Conservation (phyloP, 2,329 filamentous ascomycete genomes). For the Onygenales sp. region DNA sequence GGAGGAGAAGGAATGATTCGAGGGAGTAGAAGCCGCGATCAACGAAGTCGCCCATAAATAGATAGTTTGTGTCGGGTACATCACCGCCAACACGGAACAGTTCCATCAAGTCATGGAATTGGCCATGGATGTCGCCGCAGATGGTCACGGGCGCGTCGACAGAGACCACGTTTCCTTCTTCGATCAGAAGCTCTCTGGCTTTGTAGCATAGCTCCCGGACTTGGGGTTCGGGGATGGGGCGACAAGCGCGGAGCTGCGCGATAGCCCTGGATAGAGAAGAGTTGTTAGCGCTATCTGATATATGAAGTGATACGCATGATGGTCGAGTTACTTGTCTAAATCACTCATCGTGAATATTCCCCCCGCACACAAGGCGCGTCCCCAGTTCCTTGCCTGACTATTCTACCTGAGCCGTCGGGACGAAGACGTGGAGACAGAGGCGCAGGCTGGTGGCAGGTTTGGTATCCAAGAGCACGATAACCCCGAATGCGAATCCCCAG, state of each 20-base stretch:
- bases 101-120: slow-evolving; percentile 98
- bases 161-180: slow-evolving; percentile 98
- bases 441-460: background rate
- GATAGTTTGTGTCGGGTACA: slow-evolving; percentile 95
- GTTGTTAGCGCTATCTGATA: slow-evolving; percentile 10
- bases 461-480: background rate
- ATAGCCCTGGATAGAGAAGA: slow-evolving; percentile 59
- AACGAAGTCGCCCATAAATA: slow-evolving; percentile 96
- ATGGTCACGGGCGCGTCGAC: slow-evolving; percentile 95
- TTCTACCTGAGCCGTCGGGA: background rate
- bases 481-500: background rate
- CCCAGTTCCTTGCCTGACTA: background rate
- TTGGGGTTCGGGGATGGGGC: slow-evolving; percentile 88
- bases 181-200: slow-evolving; percentile 97
- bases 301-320: background rate
- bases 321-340: slow-evolving; percentile 65
- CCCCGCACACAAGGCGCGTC: slow-evolving; percentile 9
- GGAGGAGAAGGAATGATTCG: slow-evolving; percentile 93
- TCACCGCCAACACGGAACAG: slow-evolving; percentile 97
- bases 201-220: slow-evolving; percentile 97
- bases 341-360: slow-evolving; percentile 62
- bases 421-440: background rate
- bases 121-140: slow-evolving; percentile 95
- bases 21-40: slow-evolving; percentile 98
- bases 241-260: slow-evolving; percentile 86